Percentiles rank a stretch among this genome's conserved stretches.
Evolutionary conservation across 1,139 yeast species (phyloP).

Genomic region (Blastobotrys aristatus): DNA sequence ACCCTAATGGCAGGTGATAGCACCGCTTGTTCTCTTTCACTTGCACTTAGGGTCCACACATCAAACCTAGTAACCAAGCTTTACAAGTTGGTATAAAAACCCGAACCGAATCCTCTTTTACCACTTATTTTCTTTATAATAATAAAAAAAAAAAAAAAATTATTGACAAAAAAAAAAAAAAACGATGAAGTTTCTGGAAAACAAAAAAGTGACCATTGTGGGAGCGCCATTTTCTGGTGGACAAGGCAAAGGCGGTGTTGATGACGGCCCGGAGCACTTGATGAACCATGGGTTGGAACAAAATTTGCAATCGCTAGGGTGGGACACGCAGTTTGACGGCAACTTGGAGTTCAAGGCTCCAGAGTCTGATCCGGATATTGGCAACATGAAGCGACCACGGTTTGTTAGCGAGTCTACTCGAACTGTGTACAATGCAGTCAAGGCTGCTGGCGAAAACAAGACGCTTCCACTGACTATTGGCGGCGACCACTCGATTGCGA

Average conservation of each 20-base stretch:
- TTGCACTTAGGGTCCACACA: conserved; percentile 13
- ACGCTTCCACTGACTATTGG: conserved; percentile 83
- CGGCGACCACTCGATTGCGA: conserved; percentile 96
- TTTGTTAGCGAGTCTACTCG: conserved; percentile 72
- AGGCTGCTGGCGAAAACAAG: conserved; percentile 44
- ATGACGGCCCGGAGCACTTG: conserved; percentile 82
- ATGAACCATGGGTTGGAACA: conserved; percentile 64
- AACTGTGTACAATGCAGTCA: conserved; percentile 58
- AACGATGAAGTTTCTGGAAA: conserved; percentile 15
- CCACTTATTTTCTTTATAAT: background rate
- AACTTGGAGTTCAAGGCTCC: conserved; percentile 47
- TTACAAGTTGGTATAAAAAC: background rate
- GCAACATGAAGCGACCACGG: conserved; percentile 64
- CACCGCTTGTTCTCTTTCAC: conserved; percentile 11
- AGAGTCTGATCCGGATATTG: conserved; percentile 35
- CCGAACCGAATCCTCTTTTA: background rate
- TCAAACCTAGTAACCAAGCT: too few species aligned
- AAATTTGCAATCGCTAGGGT: conserved; percentile 63
- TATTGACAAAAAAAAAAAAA: background rate
- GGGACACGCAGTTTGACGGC: conserved; percentile 55
- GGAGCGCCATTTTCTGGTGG: conserved; percentile 96
- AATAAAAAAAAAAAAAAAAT: background rate
- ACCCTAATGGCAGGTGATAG: too few species aligned
- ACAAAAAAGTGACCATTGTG: conserved; percentile 40
- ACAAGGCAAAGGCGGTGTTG: conserved; percentile 91